Evolutionary conservation across 2,329 filamentous ascomycete genomes (phyloP), one percentile per base, ranked within the genome.

Genomic region (Scytalidium sp.): DNA sequence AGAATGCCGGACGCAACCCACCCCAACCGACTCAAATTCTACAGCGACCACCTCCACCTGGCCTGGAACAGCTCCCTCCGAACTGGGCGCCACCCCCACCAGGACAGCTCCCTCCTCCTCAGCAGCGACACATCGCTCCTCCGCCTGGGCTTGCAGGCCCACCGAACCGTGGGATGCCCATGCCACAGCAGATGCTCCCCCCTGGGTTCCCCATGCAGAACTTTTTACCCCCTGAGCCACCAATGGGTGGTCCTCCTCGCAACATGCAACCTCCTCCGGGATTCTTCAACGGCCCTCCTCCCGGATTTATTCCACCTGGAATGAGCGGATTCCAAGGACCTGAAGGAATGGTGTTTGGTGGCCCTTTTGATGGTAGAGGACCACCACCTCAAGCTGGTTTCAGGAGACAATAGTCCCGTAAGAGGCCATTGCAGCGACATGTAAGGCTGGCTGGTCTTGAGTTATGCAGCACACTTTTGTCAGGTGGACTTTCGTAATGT

Each of bases 1-100:
- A 64, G 29, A 46, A 55, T 46, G 55, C 57, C 29, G n/a, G 49
- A 32, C 54, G 52, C 20, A 58, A 60, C 42, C 71, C 70, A 21
- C 75, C 74, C 50, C 79, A 81, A 56, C 81, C 80, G 3, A 84
- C 81, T 3, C 82, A 85, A 61, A 85, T 86, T 47, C 66, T 86
- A 19, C 82, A 85, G 65, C 79, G 82, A 5, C 81, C 80, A n/a
- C 78, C 75, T 13, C 79, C 75, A 17, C 80, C 80, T 2, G 82
- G 83, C 7, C 67, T 86, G 39, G 81, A 75, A 42, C 78, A 80
- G 58, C 78, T 85, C 69, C 78, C 76, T 17, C 79, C 75, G 17
- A 75, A 68, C 50, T 82, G 78, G 71, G 74, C 81, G 69, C 72
- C 48, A 45, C 46, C n/a, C n/a, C n/a, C 47, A 25, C 41, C 49